Percentiles rank a stretch among this genome's conserved stretches.
phyloP scores from a whole-genome alignment of 192 early-diverging fungal genomes.

The Oehlia diaphana region DNA sequence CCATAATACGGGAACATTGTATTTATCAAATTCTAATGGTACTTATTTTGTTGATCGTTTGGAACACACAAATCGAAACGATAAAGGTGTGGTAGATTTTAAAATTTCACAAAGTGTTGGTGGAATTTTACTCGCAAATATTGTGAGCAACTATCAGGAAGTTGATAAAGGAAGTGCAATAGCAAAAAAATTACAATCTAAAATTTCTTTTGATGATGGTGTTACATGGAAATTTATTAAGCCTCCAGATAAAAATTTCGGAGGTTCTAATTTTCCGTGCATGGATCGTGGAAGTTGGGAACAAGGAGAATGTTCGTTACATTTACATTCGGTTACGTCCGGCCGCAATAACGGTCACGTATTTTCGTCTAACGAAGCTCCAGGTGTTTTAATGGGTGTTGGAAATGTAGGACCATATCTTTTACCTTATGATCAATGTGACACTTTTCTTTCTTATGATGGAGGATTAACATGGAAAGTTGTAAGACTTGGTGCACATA shows the following conservation, averaged over 20 bases:
- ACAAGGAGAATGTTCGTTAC: conserved; percentile 71
- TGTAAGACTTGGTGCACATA: conserved; percentile 68
- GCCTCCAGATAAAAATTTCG: conserved; percentile 59
- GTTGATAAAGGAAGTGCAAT: conserved; percentile 37
- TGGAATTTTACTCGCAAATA: conserved; percentile 84
- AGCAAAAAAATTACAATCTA: conserved; percentile 63
- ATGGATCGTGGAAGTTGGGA: conserved; percentile 33
- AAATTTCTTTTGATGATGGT: conserved; percentile 89
- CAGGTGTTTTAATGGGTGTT: conserved; percentile 89
- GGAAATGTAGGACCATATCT: conserved; percentile 81
- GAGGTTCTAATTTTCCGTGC: conserved; percentile 63
- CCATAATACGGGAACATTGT: conserved; percentile 68
- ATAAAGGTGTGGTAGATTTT: conserved; percentile 80
- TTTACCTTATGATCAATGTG: conserved; percentile 68
- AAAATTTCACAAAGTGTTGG: conserved; percentile 82
- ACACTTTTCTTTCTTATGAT: conserved; percentile 86
- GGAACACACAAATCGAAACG: conserved; percentile 79
- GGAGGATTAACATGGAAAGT: conserved; percentile 78
- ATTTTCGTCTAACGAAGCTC: conserved; percentile 69
- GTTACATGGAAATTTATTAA: conserved; percentile 69
- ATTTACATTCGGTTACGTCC: conserved; percentile 83
- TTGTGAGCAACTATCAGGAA: conserved; percentile 77
- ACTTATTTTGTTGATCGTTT: conserved; percentile 79
- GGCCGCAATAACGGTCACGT: conserved; percentile 66
- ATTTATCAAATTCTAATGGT: conserved; percentile 86